Percentiles rank a stretch among this genome's conserved stretches.
phyloP scores from a whole-genome alignment of 805 yeast species.

The Kodamaea kaohsiungensis region DNA sequence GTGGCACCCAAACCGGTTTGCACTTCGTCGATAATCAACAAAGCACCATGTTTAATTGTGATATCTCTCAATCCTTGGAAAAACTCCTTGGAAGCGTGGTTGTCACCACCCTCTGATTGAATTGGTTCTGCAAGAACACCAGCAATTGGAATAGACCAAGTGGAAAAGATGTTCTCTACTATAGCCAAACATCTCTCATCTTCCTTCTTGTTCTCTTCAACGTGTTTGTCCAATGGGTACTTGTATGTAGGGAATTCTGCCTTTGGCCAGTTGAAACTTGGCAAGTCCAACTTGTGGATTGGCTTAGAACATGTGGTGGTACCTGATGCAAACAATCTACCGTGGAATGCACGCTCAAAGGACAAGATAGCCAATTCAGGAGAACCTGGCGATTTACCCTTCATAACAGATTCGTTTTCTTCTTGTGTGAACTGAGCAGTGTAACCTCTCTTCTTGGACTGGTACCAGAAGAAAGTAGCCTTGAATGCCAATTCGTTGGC shows the following conservation, averaged over 20 bases:
- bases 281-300: slow-evolving; percentile 88
- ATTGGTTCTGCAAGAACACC: slow-evolving; percentile 90
- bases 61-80: slow-evolving; percentile 83
- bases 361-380: slow-evolving; percentile 85
- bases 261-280: slow-evolving; percentile 96
- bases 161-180: slow-evolving; percentile 68
- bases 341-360: slow-evolving; percentile 90
- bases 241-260: slow-evolving; percentile 86
- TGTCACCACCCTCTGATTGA: slow-evolving; percentile 91
- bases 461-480: slow-evolving; percentile 84
- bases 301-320: slow-evolving; percentile 94
- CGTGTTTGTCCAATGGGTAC: slow-evolving; percentile 77
- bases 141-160: slow-evolving; percentile 79
- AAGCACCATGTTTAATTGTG: slow-evolving; percentile 67
- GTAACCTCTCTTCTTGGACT: slow-evolving; percentile 65
- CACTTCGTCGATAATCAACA: slow-evolving; percentile 81
- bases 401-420: slow-evolving; percentile 76
- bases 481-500: slow-evolving; percentile 89
- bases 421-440: slow-evolving; percentile 59
- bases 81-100: slow-evolving; percentile 75
- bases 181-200: slow-evolving; percentile 78
- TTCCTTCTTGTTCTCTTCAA: slow-evolving; percentile 65
- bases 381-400: slow-evolving; percentile 82
- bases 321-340: slow-evolving; percentile 89
- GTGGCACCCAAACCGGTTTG: slow-evolving; percentile 92